A percentile compares a stretch with the other conserved stretches of the same genome.
phyloP scores from a whole-genome alignment of 1,139 yeast species.

The Kazachstania sp. region DNA sequence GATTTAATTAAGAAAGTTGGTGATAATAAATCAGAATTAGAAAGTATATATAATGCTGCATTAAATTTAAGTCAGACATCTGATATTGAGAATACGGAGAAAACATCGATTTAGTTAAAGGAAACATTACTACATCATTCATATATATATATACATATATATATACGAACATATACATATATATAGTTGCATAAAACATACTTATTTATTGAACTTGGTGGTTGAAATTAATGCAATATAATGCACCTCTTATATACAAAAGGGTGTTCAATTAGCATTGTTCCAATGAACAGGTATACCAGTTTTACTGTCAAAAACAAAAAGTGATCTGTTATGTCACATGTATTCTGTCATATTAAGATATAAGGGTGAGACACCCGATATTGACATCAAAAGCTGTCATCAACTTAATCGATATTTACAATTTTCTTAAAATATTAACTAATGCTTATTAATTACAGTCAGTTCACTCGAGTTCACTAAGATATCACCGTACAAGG shows the following conservation, averaged over 20 bases:
- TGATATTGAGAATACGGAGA: neutral
- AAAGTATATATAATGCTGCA: constrained; percentile 41
- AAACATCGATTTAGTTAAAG: neutral
- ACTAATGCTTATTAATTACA: neutral
- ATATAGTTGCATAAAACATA: neutral
- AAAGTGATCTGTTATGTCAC: too few relatives aligned
- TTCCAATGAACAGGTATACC: too few relatives aligned
- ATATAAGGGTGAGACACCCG: too few relatives aligned
- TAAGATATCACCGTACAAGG: too few relatives aligned
- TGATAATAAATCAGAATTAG: constrained; percentile 43
- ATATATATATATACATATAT: neutral
- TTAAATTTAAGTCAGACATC: neutral
- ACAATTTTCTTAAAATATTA: neutral
- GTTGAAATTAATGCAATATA: neutral
- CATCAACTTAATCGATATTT: too few relatives aligned
- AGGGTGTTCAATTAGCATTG: too few relatives aligned
- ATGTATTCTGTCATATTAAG: too few relatives aligned
- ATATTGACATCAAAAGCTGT: too few relatives aligned
- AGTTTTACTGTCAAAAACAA: too few relatives aligned
- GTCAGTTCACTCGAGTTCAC: too few relatives aligned
- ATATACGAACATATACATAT: too few relatives aligned
- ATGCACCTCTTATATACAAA: neutral
- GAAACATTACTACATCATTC: neutral
- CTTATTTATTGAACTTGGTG: neutral
- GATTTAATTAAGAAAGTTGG: constrained; percentile 64